Base-by-base conservation (phyloP, 768 basidiomycete genomes). In the Mycena leptocephala region DNA sequence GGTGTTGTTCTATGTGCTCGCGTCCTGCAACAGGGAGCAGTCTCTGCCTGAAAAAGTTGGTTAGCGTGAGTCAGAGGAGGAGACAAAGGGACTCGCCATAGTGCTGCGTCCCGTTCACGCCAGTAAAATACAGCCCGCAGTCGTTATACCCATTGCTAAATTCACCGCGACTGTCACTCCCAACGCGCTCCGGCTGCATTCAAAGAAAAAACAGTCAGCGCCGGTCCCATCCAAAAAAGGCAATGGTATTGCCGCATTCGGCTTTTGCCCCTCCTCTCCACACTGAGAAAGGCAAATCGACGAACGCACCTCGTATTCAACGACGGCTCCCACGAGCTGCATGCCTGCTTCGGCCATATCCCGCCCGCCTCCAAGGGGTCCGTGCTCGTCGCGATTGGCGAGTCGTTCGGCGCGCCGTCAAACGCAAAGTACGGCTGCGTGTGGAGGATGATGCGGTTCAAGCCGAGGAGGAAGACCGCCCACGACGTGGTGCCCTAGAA, bases 81-180 rank as follows among this genome's bases (percentile, higher is more conserved):
- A 9, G 16, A 18, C 43, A 20, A 46, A 46, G 43, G 43, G 16
- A n/a, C n/a, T n/a, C n/a, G n/a, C n/a, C 83, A 71, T 76, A 82
- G 64, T 77, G 83, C 22, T 77, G 72, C 1, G 84, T 80, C 24
- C 80, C 72, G 11, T 80, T 76, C 22, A 86, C 83, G 37, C 87
- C 87, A 33, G 80, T 81, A 66, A 91, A 59, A 81, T 81, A 91
- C 67, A 89, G 84, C 13, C 92, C 93, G 77, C 92, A 93, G 53
- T 87, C 83, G n/a, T n/a, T n/a, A 79, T 92, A 30, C 28, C 33
- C 32, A 35, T 61, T 24, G 22, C 55, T 32, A 30, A 56, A 56
- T 30, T 56, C 55, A 9, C 55, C 10, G 33, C 33, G 32, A 37
- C 32, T 33, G 33, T 33, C 33, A n/a, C 32, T 33, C 59, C n/a